Percentiles rank a stretch among this genome's conserved stretches.
Evolutionary conservation across 371 early-diverging fungal species (phyloP).

Genomic region (Rhizopus microsporus): DNA sequence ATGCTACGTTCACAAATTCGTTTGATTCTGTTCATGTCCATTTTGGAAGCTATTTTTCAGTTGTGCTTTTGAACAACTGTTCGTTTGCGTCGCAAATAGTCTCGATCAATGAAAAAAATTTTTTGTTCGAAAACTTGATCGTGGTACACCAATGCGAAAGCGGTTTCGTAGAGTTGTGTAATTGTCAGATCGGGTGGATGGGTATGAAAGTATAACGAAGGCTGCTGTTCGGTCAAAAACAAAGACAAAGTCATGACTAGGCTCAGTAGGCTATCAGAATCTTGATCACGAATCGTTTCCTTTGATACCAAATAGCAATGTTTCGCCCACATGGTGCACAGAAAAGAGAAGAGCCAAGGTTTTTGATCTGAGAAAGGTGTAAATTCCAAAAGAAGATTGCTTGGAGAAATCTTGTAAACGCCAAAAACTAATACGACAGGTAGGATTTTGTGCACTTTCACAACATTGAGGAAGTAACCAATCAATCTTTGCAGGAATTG

Average conservation of each 20-base stretch:
- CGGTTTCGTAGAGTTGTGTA: too few species aligned
- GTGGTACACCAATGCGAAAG: too few species aligned
- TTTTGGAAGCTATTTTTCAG: too few species aligned
- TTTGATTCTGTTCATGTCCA: too few species aligned
- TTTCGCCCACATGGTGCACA: conserved; percentile 3
- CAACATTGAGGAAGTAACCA: conserved; percentile 10
- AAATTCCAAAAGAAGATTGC: conserved; percentile 7
- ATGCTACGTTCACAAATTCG: too few species aligned
- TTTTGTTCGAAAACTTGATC: too few species aligned
- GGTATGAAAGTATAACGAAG: conserved; percentile 4
- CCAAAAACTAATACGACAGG: conserved; percentile 3
- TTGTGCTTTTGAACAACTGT: too few species aligned
- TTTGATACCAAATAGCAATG: conserved; percentile 7
- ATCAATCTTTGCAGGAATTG: conserved; percentile 9
- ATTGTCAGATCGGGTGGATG: too few species aligned
- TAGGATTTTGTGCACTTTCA: conserved; percentile 3
- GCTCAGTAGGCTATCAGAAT: conserved; percentile 9
- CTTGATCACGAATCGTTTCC: conserved; percentile 2
- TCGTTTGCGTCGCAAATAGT: too few species aligned
- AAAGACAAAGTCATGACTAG: conserved; percentile 2
- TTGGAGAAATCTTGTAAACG: conserved; percentile 6
- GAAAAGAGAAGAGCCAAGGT: conserved; percentile 9
- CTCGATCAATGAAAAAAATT: too few species aligned
- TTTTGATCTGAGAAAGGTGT: conserved; percentile 5
- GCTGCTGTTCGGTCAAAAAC: conserved; percentile 1